Conservation (phyloP, 192 early-diverging fungal genomes). For the Allomyces javanicus region DNA sequence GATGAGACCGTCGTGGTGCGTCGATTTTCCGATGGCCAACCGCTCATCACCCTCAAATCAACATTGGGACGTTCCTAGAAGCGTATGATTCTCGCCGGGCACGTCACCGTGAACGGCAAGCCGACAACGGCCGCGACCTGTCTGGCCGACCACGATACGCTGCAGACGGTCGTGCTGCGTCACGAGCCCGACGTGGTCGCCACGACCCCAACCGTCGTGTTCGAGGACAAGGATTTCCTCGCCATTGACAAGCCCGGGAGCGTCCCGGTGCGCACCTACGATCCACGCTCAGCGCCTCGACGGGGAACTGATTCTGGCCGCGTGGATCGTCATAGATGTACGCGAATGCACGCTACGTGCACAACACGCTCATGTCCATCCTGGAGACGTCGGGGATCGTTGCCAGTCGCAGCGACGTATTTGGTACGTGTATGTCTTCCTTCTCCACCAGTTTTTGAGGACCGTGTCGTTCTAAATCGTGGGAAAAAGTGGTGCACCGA, state of each 20-base stretch:
- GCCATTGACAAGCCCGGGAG: not conserved
- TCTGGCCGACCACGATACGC: not conserved
- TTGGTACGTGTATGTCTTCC: not conserved
- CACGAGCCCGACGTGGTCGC: not conserved
- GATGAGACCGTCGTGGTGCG: not conserved
- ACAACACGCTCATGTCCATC: not conserved
- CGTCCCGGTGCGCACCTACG: not conserved
- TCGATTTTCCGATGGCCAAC: not conserved
- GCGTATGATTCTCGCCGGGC: not conserved
- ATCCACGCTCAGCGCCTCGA: too few relatives aligned
- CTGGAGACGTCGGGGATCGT: not conserved
- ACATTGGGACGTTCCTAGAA: not conserved
- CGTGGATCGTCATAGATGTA: not conserved
- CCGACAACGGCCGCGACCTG: not conserved
- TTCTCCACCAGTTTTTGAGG: not conserved
- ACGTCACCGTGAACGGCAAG: not conserved
- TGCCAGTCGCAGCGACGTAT: not conserved
- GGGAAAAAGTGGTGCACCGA: not conserved
- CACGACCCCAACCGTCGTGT: not conserved
- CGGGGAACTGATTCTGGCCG: not conserved
- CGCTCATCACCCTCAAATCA: not conserved
- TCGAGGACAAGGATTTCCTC: not conserved
- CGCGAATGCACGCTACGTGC: not conserved
- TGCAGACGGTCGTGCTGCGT: not conserved
- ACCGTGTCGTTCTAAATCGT: not conserved